Conservation (phyloP, 345 rosid genomes). For the Eucalyptus dawsonii region DNA sequence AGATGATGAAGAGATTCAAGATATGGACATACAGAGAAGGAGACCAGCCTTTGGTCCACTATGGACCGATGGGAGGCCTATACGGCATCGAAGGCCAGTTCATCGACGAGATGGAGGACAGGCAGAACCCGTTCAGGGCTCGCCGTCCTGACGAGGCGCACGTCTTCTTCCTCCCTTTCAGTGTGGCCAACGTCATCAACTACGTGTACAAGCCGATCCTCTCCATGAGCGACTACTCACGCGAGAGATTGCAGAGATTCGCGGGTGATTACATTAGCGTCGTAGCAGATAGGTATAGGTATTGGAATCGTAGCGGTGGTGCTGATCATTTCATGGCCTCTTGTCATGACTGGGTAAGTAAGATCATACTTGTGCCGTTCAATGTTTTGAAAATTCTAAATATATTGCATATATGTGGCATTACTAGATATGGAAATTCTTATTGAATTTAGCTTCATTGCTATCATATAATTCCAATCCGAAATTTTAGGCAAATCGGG, state of each 20-base stretch:
- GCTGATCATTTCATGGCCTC: conserved; percentile 45
- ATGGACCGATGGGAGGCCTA: conserved; percentile 32
- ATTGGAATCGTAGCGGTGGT: conserved; percentile 50
- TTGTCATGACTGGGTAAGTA: conserved; percentile 6
- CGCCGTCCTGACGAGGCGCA: conserved; percentile 37
- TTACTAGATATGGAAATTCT: neutral
- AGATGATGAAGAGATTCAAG: conserved; percentile 20
- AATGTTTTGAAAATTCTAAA: neutral
- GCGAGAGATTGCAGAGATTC: neutral
- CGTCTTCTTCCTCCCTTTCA: conserved; percentile 37
- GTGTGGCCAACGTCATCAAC: conserved; percentile 19
- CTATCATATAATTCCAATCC: neutral
- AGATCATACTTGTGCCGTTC: no score
- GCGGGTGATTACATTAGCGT: neutral
- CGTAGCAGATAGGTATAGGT: conserved; percentile 12
- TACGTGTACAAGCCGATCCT: conserved; percentile 27
- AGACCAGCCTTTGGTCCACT: conserved; percentile 37
- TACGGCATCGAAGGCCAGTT: conserved; percentile 19
- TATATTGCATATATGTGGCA: neutral
- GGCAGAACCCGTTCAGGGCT: conserved; percentile 19
- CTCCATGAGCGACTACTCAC: conserved; percentile 9
- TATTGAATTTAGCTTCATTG: neutral
- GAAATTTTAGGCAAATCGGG: neutral
- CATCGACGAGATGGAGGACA: conserved; percentile 30
- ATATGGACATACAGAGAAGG: conserved; percentile 47